Base-by-base conservation (phyloP, 2,329 filamentous ascomycete species). In the Beauveria caledonica region DNA sequence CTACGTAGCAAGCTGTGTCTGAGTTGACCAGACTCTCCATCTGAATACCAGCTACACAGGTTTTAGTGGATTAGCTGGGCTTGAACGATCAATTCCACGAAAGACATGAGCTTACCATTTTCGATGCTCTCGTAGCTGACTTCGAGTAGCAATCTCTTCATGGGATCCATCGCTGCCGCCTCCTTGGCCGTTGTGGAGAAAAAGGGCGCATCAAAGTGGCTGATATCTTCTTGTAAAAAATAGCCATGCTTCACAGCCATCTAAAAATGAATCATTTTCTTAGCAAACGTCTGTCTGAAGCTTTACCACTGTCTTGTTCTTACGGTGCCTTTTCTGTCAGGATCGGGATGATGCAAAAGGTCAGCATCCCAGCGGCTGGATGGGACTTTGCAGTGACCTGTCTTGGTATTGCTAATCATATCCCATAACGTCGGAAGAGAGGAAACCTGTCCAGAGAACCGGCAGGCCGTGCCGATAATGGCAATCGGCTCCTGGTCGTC, bases 91-190 rank as follows among this genome's bases (percentile, higher is more conserved):
- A 5, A 36, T 36, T 59, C 77, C 1, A 76, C 8, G 3, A n/a
- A 11, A 44, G 42, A 44, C 42, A 44, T 44, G 1, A n/a, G 54
- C 67, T 48, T 61, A 72, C 73, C 64, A 56, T 65, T 67, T 56
- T 66, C 66, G 29, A 70, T 61, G 17, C 63, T 63, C 58, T 70
- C 68, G 51, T 66, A 72, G 1, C 62, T 63, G 8, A 66, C 64
- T 49, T 71, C 68, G 2, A 70, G 63, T 33, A 66, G 61, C 49
- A 68, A 62, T 11, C 69, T 58, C 54, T 71, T 67, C 51, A 69
- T 66, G 3, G 70, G 70, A 27, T 72, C 70, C 63, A 71, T 68
- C 8, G 51, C 55, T 19, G 60, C 57, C 33, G 67, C 69, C 44
- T 72, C 67, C 2, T 54, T 60, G 4, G 62, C 50, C 2, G 64